phyloP scores from a whole-genome alignment of 306 rosid genomes.

The Trifolium dubium region DNA sequence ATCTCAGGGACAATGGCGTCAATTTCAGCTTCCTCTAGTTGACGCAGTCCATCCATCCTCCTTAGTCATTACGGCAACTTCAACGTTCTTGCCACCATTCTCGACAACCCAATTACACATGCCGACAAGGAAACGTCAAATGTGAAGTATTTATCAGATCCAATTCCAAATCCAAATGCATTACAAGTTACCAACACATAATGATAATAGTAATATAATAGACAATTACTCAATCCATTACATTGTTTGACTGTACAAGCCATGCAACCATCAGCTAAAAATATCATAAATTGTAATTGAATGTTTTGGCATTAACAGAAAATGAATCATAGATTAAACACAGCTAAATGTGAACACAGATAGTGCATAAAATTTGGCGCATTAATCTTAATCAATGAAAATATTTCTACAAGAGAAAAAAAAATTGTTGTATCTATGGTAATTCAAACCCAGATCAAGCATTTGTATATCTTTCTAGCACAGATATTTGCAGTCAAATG shows the following conservation, averaged over 20 bases:
- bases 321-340: not conserved
- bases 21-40: conserved; percentile 96
- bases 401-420: too few relatives aligned
- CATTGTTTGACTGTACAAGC: not conserved
- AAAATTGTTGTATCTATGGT: too few relatives aligned
- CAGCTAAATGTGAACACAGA: not conserved
- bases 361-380: not conserved
- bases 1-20: conserved; percentile 91
- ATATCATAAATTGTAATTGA: too few relatives aligned
- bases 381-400: too few relatives aligned
- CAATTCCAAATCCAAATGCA: conserved; percentile 10
- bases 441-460: too few relatives aligned
- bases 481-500: too few relatives aligned
- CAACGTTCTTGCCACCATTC: conserved; percentile 98
- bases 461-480: too few relatives aligned
- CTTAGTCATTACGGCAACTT: conserved; percentile 95
- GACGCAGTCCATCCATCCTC: conserved; percentile 80
- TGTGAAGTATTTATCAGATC: not conserved
- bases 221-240: conserved; percentile 11
- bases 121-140: conserved; percentile 25
- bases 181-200: not conserved
- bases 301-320: too few relatives aligned
- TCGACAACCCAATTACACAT: conserved; percentile 79
- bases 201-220: not conserved
- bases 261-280: not conserved